Conservation (phyloP, 305 asterid genomes). For the Coffea humblotiana region DNA sequence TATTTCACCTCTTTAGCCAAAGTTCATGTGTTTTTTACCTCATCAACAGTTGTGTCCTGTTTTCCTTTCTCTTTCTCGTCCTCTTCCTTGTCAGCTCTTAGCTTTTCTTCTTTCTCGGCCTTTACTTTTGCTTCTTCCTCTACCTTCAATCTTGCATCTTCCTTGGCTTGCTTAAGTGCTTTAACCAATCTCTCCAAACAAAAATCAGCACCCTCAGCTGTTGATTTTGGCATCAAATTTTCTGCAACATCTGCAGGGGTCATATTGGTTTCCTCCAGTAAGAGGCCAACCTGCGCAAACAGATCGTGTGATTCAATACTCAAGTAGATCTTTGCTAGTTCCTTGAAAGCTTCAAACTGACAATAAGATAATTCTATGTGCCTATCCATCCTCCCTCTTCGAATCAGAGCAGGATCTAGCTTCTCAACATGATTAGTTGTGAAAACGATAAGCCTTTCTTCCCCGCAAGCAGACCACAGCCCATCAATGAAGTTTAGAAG, state of each 20-base stretch:
- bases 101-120: background rate
- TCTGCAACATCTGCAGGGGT: slow-evolving; percentile 17
- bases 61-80: background rate
- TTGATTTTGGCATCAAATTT: slow-evolving; percentile 9
- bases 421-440: slow-evolving; percentile 21
- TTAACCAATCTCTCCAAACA: slow-evolving; percentile 11
- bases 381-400: slow-evolving; percentile 28
- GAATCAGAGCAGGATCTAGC: slow-evolving; percentile 18
- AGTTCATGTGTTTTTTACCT: background rate
- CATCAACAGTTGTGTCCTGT: background rate
- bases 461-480: slow-evolving; percentile 25
- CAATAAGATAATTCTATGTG: slow-evolving; percentile 30
- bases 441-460: slow-evolving; percentile 22
- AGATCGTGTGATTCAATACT: background rate
- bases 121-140: slow-evolving; percentile 11
- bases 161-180: background rate
- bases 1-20: background rate
- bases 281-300: background rate
- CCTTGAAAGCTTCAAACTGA: slow-evolving; percentile 12
- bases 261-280: background rate
- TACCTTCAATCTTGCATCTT: background rate
- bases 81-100: background rate
- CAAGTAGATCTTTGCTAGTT: slow-evolving; percentile 10
- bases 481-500: slow-evolving; percentile 29
- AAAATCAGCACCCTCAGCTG: background rate